Base-by-base conservation (phyloP, 2,329 filamentous ascomycete species). In the Pyricularia sp. region DNA sequence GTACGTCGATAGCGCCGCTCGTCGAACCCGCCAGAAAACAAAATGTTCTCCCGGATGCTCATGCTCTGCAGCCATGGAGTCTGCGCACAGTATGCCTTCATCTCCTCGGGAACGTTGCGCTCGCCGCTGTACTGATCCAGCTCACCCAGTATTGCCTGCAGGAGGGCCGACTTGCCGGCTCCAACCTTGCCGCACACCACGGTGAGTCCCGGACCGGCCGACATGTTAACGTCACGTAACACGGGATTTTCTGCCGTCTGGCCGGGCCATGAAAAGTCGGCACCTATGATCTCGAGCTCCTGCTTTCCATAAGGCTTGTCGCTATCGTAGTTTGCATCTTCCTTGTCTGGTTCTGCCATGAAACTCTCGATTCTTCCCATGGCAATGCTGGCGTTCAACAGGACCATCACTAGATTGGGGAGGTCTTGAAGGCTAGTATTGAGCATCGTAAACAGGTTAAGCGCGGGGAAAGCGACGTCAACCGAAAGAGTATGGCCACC, bases 381-480 rank as follows among this genome's bases (percentile, higher is more conserved):
- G 0, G 92, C 89, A 22, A 96, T 88, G n/a, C 84, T 87, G 0
- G 91, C 90, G 70, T 96, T 96, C 68, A 96, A 82, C 4, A 93
- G 76, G 0, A 88, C 84, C 0, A 89, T 91, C 59, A 96, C 86
- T 10, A 96, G 77, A 33, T 84, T 80, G 2, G 93, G 93, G 0
- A 96, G 76, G 64, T 92, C 88, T 65, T 87, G 85, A 62, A 96
- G 78, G 66, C 86, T 90, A 1, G 77, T 79, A 70, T 93, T 89
- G 12, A 96, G 78, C 78, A 93, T 85, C 1, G 79, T 78, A 70
- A 96, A 96, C 0, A 96, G 79, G 67, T 93, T 88, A 2, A 96
- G 79, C 0, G 92, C 91, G 0, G 92, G 92, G 73, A 96, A 96
- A 10, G 92, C 92, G 30, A 96, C 81, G 67, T 96, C 89, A 44